Conservation (phyloP, 2,329 filamentous ascomycete species). For the Diaporthe sp. region DNA sequence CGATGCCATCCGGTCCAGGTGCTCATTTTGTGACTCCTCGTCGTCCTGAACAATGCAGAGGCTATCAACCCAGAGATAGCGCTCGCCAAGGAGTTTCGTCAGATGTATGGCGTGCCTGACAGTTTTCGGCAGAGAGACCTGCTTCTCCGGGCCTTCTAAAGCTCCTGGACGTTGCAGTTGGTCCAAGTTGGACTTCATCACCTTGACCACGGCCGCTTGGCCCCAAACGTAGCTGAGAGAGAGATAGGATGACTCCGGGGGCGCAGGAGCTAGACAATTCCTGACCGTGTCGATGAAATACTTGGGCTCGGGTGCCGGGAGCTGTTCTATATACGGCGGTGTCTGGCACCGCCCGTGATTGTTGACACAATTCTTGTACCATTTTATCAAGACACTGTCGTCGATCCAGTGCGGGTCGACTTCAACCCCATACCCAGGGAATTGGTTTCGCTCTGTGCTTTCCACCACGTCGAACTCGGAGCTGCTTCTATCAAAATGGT, state of each 20-base stretch:
- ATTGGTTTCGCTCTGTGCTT: background rate
- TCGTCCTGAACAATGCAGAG: constrained; percentile 27
- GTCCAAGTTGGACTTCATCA: background rate
- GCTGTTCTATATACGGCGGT: background rate
- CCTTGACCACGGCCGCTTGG: background rate
- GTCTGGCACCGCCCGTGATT: background rate
- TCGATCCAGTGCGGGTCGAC: constrained; percentile 2
- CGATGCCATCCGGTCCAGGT: constrained; percentile 19
- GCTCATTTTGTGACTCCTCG: background rate
- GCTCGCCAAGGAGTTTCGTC: constrained; percentile 7
- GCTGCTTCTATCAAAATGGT: background rate
- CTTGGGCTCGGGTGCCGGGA: background rate
- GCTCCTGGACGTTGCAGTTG: background rate
- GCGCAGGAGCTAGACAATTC: background rate
- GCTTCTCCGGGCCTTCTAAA: background rate
- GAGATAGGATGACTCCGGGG: background rate
- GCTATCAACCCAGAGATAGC: constrained; percentile 31
- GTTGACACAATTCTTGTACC: background rate
- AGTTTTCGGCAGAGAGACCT: background rate
- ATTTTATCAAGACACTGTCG: background rate
- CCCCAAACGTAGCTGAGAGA: constrained; percentile 14
- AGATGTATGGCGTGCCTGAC: constrained; percentile 26
- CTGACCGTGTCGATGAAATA: background rate
- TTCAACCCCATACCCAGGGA: background rate
- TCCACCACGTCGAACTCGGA: background rate